phyloP scores from a whole-genome alignment of 2,329 filamentous ascomycete species.

The Trichoderma afroharzianum region DNA sequence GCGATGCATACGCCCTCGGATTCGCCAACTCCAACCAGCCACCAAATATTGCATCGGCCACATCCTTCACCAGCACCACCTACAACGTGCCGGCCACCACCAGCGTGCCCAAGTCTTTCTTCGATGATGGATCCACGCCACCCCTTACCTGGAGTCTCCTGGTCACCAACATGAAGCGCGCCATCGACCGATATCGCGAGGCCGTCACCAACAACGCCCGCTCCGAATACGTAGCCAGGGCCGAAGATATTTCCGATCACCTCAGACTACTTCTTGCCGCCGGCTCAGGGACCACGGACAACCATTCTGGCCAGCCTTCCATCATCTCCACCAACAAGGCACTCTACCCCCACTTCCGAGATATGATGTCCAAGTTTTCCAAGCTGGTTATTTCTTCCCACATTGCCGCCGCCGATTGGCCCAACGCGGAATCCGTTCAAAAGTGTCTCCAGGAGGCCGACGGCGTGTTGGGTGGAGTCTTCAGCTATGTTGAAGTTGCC shows the following conservation, averaged over 20 bases:
- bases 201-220: slow-evolving; percentile 80
- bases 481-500: slow-evolving; percentile 93
- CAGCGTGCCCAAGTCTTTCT: slow-evolving; percentile 75
- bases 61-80: slow-evolving; percentile 57
- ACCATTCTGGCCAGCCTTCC: slow-evolving; percentile 97
- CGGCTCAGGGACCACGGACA: slow-evolving; percentile 94
- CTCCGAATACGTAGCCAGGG: slow-evolving; percentile 85
- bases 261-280: slow-evolving; percentile 89
- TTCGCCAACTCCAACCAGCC: slow-evolving; percentile 36
- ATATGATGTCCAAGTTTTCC: slow-evolving; percentile 99
- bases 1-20: slow-evolving; percentile 51
- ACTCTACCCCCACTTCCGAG: slow-evolving; percentile 92
- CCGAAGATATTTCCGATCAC: slow-evolving; percentile 98
- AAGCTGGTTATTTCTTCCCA: slow-evolving; percentile 97
- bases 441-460: slow-evolving; percentile 98
- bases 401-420: slow-evolving; percentile 94
- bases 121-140: slow-evolving; percentile 79
- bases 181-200: slow-evolving; percentile 85
- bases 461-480: slow-evolving; percentile 88
- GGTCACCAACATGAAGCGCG: slow-evolving; percentile 87
- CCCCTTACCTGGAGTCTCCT: slow-evolving; percentile 86
- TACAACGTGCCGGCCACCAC: slow-evolving; percentile 57
- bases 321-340: slow-evolving; percentile 98
- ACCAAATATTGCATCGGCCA: slow-evolving; percentile 55
- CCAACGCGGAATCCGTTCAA: slow-evolving; percentile 85